phyloP scores from a whole-genome alignment of 2,329 filamentous ascomycete genomes.

The Penicillium polonicum region DNA sequence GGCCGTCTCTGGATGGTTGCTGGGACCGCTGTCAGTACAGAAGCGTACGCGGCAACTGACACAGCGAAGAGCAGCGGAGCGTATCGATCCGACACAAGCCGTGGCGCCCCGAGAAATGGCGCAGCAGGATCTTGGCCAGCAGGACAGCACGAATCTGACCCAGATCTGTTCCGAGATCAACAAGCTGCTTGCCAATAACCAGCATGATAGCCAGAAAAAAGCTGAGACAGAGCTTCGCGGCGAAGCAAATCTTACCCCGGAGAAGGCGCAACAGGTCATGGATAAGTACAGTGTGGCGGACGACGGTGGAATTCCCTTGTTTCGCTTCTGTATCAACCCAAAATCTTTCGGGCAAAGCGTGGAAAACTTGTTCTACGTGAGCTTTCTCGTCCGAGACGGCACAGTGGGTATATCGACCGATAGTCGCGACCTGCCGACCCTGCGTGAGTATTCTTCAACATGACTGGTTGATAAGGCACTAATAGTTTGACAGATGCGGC shows the following conservation, averaged over 20 bases:
- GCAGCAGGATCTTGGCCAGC: constrained; percentile 69
- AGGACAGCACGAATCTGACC: constrained; percentile 77
- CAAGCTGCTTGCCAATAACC: constrained; percentile 53
- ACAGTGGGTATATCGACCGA: constrained; percentile 73
- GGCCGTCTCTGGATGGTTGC: constrained; percentile 75
- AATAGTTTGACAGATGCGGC: constrained; percentile 42
- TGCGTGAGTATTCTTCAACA: constrained; percentile 60
- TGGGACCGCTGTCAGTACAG: constrained; percentile 85
- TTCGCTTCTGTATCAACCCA: constrained; percentile 89
- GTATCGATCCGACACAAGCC: constrained; percentile 66
- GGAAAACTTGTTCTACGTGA: constrained; percentile 95
- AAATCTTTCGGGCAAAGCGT: constrained; percentile 89
- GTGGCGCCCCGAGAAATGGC: constrained; percentile 73
- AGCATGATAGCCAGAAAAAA: constrained; percentile 48
- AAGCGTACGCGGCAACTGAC: constrained; percentile 72
- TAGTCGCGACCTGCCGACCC: constrained; percentile 69
- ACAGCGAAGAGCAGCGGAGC: constrained; percentile 68
- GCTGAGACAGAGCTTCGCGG: constrained; percentile 46
- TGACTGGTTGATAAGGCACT: constrained; percentile 6
- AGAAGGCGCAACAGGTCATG: constrained; percentile 55
- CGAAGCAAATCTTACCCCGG: constrained; percentile 35
- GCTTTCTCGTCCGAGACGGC: constrained; percentile 88
- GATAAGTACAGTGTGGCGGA: constrained; percentile 63
- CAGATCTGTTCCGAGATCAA: constrained; percentile 75
- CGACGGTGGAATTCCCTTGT: constrained; percentile 71